Conservation (phyloP, 345 rosid genomes). For the Hibiscus tridactylites region DNA sequence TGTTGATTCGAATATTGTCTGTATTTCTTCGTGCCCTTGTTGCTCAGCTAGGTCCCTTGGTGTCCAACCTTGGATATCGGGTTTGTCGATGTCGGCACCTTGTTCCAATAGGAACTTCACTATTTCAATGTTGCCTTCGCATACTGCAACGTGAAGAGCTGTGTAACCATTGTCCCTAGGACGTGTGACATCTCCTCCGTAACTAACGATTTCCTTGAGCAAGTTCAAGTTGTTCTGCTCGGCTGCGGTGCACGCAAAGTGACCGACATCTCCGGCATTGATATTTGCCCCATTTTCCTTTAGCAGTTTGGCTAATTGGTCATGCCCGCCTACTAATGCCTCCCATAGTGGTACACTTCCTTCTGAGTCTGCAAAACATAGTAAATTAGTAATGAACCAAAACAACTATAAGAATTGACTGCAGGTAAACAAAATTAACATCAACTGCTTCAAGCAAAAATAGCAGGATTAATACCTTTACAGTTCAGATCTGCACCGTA, state of each 20-base stretch:
- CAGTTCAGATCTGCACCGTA: not conserved
- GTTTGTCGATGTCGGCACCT: not conserved
- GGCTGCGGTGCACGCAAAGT: not conserved
- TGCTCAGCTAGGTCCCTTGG: not conserved
- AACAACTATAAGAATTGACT: too few relatives aligned
- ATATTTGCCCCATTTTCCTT: not conserved
- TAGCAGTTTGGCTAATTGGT: not conserved
- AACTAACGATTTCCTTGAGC: not conserved
- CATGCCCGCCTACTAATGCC: not conserved
- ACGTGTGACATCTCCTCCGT: not conserved
- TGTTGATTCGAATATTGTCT: slow-evolving; percentile 33
- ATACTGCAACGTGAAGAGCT: not conserved
- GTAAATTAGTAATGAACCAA: not conserved
- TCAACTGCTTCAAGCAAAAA: too few relatives aligned
- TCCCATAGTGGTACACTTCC: not conserved
- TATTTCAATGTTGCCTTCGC: not conserved
- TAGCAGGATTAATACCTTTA: not conserved
- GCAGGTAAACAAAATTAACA: too few relatives aligned
- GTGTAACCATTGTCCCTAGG: not conserved
- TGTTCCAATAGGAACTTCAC: not conserved
- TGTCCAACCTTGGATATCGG: not conserved
- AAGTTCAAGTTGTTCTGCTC: not conserved
- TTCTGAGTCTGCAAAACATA: not conserved
- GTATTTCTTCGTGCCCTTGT: not conserved
- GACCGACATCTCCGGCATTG: not conserved